Evolutionary conservation across 441 rosid genomes (phyloP).

Genomic region (Biscutella auriculata): DNA sequence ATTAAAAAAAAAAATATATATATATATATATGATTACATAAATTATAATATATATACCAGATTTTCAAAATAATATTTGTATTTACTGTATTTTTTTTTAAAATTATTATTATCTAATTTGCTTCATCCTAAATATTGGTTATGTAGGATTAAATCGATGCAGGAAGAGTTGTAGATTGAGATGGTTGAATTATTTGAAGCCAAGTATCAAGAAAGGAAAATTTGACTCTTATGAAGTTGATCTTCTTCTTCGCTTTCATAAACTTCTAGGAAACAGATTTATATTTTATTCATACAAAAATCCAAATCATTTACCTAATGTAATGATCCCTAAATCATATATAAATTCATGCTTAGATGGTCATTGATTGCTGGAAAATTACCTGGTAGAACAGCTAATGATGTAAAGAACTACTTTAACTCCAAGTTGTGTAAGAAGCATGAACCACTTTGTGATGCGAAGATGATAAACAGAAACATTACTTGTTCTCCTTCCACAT

Average conservation of each 20-base stretch:
- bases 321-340: too few species aligned
- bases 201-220: slow-evolving; percentile 32
- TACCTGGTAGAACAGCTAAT: slow-evolving; percentile 45
- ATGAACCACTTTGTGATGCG: background rate
- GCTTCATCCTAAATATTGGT: background rate
- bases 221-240: slow-evolving; percentile 31
- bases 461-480: background rate
- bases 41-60: too few species aligned
- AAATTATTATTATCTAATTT: too few species aligned
- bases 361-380: slow-evolving; percentile 42
- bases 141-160: slow-evolving; percentile 34
- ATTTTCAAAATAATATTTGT: too few species aligned
- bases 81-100: too few species aligned
- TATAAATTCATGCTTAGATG: slow-evolving; percentile 19
- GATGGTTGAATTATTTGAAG: slow-evolving; percentile 42
- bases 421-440: slow-evolving; percentile 25
- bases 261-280: slow-evolving; percentile 37
- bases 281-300: too few species aligned
- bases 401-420: slow-evolving; percentile 43
- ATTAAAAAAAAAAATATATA: too few species aligned
- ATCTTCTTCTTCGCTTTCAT: slow-evolving; percentile 34
- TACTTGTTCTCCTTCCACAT: background rate
- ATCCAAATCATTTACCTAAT: too few species aligned
- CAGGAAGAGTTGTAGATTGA: slow-evolving; percentile 41
- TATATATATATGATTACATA: too few species aligned